Evolutionary conservation across 208 protist genomes (phyloP).

Genomic region (Wallacemonas sp.): DNA sequence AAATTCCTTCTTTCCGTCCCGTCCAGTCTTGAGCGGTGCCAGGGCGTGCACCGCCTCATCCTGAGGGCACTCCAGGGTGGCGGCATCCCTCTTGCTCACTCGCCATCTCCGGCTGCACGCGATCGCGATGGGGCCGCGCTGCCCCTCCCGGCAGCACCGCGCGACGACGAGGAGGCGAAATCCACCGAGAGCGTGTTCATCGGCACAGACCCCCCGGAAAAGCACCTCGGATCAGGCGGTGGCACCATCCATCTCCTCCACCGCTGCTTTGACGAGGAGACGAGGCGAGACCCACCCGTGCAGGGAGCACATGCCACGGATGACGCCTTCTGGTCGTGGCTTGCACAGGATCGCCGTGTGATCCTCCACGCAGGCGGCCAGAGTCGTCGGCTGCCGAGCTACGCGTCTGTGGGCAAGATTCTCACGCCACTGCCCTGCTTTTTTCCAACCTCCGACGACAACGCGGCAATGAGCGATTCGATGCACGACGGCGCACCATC

Average conservation of each 20-base stretch:
- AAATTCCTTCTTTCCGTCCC: slow-evolving; percentile 18
- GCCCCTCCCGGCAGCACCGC: too few species aligned
- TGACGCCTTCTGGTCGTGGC: slow-evolving; percentile 21
- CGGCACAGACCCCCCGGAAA: slow-evolving; percentile 32
- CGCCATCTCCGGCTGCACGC: too few species aligned
- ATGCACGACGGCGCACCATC: too few species aligned
- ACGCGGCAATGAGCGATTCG: too few species aligned
- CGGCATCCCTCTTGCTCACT: too few species aligned
- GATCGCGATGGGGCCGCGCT: too few species aligned
- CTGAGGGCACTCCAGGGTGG: not conserved
- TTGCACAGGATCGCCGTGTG: slow-evolving; percentile 28
- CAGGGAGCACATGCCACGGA: not conserved
- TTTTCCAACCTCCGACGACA: too few species aligned
- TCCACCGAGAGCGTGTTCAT: slow-evolving; percentile 21
- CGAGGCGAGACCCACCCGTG: not conserved
- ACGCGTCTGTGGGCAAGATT: slow-evolving; percentile 41
- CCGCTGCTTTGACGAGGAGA: slow-evolving; percentile 24
- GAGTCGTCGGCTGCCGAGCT: slow-evolving; percentile 53
- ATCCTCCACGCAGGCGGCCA: slow-evolving; percentile 55
- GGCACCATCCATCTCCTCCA: slow-evolving; percentile 49
- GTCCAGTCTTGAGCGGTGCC: not conserved
- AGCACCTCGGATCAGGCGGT: slow-evolving; percentile 39
- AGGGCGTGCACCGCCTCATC: not conserved
- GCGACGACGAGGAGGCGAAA: too few species aligned
- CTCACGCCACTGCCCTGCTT: slow-evolving; percentile 41